Evolutionary conservation across 2,329 filamentous ascomycete species (phyloP), one percentile per base, ranked within the genome.

Genomic region (Alternaria postmessia): DNA sequence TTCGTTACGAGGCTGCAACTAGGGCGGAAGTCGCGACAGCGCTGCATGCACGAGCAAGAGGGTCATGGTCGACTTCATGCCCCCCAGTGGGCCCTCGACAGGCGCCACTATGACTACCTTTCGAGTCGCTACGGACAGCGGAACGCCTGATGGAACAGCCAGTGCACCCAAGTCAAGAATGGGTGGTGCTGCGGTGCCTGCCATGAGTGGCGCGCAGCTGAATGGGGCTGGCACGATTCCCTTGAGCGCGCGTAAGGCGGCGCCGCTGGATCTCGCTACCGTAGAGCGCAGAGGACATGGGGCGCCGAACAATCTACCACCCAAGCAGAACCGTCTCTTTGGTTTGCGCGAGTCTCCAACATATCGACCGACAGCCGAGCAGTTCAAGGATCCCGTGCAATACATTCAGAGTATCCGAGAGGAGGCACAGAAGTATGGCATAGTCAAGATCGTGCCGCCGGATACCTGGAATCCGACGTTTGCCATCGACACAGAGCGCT

Each of bases 401-500:
- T 99, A 97, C 75, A 94, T 99, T 71, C 89, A 89, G 76, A 97
- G 94, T 79, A 97, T 99, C 68, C 85, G 89, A 1, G 89, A 92
- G 1, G 93, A 97, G 76, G 95, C 92, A 24, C 87, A 86, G 67
- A 88, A 94, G 71, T 98, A 91, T 79, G 95, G 95, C 51, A 91
- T 99, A 54, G 94, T 93, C 85, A 97, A 97, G 80, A 92, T 99
- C 63, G 91, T 99, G 57, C 95, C 95, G 5, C 95, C 95, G 0
- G 92, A 95, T 64, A 89, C 86, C 34, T 99, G 95, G 95, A 94
- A 96, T 73, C 95, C 95, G 7, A 86, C 93, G 16, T 98, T 99
- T 78, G 94, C 94, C 43, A 96, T 99, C 74, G 93, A 99, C 76
- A 98, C 94, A 22, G 93, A 97, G 94, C 92, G 89, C 80, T 99